Conservation (phyloP, 139 green algal genomes). For the Chlamydomonas sp. region DNA sequence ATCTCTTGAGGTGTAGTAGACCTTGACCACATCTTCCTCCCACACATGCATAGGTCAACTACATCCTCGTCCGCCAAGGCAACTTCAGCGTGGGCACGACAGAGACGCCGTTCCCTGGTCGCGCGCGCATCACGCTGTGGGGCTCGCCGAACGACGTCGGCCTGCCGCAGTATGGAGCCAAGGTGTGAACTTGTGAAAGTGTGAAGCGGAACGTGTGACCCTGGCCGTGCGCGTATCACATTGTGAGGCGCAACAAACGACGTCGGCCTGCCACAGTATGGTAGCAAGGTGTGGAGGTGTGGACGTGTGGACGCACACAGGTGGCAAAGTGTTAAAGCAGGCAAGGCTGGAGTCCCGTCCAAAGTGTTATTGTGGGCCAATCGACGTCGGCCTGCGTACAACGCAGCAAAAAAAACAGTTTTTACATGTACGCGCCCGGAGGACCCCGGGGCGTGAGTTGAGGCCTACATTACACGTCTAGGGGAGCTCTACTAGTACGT, state of each 20-base stretch:
- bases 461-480: too few relatives aligned
- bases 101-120: conserved; percentile 28
- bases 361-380: conserved; percentile 47
- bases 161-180: conserved; percentile 58
- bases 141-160: conserved; percentile 35
- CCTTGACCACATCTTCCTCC: conserved; percentile 14
- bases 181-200: too few relatives aligned
- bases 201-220: too few relatives aligned
- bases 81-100: conserved; percentile 42
- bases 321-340: too few relatives aligned
- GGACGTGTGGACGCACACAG: too few relatives aligned
- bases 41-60: conserved; percentile 42
- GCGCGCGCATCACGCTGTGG: conserved; percentile 55
- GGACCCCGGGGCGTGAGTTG: too few relatives aligned
- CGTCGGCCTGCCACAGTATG: conserved; percentile 56
- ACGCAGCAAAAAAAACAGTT: too few relatives aligned
- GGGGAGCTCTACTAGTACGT: too few relatives aligned
- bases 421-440: too few relatives aligned
- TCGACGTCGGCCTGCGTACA: conserved; percentile 44
- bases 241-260: conserved; percentile 41
- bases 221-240: conserved; percentile 46
- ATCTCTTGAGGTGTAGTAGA: too few relatives aligned
- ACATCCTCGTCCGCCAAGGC: conserved; percentile 52
- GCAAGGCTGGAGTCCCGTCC: conserved; percentile 49
- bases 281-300: conserved; percentile 36